Evolutionary conservation across 345 rosid genomes (phyloP).

Genomic region (Moricandia moricandioides): DNA sequence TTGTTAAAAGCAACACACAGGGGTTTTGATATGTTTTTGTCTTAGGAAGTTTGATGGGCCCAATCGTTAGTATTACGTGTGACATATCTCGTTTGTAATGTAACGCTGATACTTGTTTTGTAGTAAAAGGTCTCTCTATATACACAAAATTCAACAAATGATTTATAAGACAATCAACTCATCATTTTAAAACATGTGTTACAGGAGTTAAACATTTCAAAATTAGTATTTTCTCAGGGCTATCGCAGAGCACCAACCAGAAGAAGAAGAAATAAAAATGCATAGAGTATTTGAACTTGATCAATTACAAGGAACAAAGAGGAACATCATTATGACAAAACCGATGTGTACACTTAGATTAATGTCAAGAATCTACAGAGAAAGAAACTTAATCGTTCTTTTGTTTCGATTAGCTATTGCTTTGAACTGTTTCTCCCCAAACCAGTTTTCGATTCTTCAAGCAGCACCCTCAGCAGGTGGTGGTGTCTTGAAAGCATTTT

Average conservation of each 20-base stretch:
- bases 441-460: neutral
- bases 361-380: neutral
- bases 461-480: slow-evolving; percentile 18
- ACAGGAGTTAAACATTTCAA: neutral
- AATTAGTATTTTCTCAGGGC: neutral
- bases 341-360: neutral
- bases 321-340: slow-evolving; percentile 11
- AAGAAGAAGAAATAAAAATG: neutral
- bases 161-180: too few species aligned
- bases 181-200: too few species aligned
- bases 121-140: too few species aligned
- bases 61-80: too few species aligned
- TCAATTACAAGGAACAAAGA: neutral
- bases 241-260: neutral
- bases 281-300: neutral
- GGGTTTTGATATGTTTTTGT: too few species aligned
- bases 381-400: neutral
- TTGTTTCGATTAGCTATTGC: neutral
- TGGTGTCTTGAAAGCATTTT: slow-evolving; percentile 32
- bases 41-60: too few species aligned
- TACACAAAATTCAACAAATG: too few species aligned
- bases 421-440: neutral
- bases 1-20: too few species aligned
- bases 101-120: too few species aligned
- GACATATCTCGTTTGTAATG: too few species aligned